Evolutionary conservation across 441 rosid species (phyloP), one percentile per base, ranked within the genome.

Genomic region (Isatis lusitanica): DNA sequence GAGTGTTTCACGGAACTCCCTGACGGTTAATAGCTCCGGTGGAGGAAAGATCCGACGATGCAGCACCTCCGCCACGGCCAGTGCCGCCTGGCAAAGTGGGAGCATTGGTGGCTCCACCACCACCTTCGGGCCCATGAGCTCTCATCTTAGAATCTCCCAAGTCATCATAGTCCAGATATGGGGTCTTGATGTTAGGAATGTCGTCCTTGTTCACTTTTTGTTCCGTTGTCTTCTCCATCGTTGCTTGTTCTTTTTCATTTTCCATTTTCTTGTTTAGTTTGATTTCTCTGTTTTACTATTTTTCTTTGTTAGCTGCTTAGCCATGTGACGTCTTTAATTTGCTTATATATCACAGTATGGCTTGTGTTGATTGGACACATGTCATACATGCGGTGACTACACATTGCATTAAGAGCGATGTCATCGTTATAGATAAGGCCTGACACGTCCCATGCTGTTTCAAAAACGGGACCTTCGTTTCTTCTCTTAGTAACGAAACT

Each of bases 81-180:
- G 61, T 40, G 10, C 28, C 62, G 5, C 79, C 71, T 4, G 75
- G 28, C 40, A 66, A 71, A 70, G 70, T 56, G 43, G 71, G 75
- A 30, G 71, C 71, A 48, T 76, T 61, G 46, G 75, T 63, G 46
- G 66, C 2, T 11, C 79, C 79, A 39, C 70, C 71, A 6, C 66
- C 61, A 0, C 66, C 66, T 63, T 75, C 36, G 5, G 66, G 62
- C 57, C 75, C 75, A 56, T 17, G 38, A 55, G 52, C 74, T 47
- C 21, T 70, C 75, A 63, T 55, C 21, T 76, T 70, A 53, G 63
- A 56, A 9, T 70, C 79, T 52, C 56, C 75, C 16, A 63, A 1
- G 28, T 63, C 4, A 50, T 51, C 62, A 17, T 63, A 50, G 17
- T 72, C 55, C 26, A 72, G 52, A 12, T 72, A 72, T 13, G 76